Conservation (phyloP, 129 eudicot species). For the Artemisia argyi region DNA sequence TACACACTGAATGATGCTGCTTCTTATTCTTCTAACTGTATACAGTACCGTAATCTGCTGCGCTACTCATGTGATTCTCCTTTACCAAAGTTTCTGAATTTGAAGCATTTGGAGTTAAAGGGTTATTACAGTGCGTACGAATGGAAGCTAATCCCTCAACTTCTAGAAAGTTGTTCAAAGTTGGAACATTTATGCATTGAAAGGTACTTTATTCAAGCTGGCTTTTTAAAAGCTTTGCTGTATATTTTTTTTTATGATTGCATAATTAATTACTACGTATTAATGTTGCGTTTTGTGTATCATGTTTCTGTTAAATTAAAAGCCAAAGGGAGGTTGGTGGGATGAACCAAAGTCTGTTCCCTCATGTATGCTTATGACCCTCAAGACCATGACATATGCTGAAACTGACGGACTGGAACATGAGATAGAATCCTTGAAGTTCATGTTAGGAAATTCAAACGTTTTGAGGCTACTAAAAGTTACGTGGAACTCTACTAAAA, state of each 20-base stretch:
- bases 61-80: no score
- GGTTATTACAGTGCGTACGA: background rate
- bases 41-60: no score
- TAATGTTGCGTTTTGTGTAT: background rate
- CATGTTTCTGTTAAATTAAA: background rate
- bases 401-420: background rate
- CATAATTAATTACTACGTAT: background rate
- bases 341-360: background rate
- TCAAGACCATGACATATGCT: constrained; percentile 8
- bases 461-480: constrained; percentile 1
- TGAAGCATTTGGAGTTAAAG: no score
- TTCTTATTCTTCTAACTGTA: no score
- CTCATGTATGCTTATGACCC: constrained; percentile 7
- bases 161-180: background rate
- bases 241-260: background rate
- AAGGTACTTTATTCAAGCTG: background rate
- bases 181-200: constrained; percentile 9
- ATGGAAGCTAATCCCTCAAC: background rate
- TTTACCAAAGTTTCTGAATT: no score
- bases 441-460: background rate
- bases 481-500: background rate
- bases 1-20: no score
- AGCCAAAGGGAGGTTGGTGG: background rate
- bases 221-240: background rate
- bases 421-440: constrained; percentile 8